These are phyloP conservation scores for Dendrobium catenatum DNA, from an alignment of 106 monocot genomes.

Conservation along the genomic window DNA sequence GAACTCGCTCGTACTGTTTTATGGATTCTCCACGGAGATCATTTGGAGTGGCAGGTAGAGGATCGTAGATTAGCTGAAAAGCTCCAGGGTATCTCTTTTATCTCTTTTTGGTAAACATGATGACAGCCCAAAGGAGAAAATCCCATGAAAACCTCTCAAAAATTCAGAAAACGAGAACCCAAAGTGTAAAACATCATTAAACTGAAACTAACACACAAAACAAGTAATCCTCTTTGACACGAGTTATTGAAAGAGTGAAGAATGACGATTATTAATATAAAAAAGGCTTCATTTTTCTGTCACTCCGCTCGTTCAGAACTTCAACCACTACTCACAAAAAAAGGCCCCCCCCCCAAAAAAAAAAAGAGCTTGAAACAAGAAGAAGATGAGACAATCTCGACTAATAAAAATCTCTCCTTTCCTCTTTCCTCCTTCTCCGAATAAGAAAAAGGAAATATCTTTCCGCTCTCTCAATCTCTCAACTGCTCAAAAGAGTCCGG, in stretches of 20 bases:
- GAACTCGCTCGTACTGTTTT: no score
- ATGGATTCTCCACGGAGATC: background rate
- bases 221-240: background rate
- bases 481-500: background rate
- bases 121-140: background rate
- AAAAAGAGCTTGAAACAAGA: background rate
- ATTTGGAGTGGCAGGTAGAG: background rate
- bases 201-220: background rate
- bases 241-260: background rate
- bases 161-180: background rate
- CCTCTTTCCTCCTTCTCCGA: background rate
- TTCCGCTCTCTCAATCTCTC: background rate
- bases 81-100: background rate
- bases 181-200: background rate
- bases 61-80: background rate
- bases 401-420: background rate
- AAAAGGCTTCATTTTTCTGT: background rate
- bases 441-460: background rate
- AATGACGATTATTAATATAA: background rate
- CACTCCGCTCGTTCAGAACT: background rate
- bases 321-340: background rate
- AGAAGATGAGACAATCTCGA: background rate
- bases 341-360: background rate
- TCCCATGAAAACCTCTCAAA: conserved; percentile 2
- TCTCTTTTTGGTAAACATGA: background rate